Conservation (phyloP, 306 rosid genomes). For the Fragaria vesca region DNA sequence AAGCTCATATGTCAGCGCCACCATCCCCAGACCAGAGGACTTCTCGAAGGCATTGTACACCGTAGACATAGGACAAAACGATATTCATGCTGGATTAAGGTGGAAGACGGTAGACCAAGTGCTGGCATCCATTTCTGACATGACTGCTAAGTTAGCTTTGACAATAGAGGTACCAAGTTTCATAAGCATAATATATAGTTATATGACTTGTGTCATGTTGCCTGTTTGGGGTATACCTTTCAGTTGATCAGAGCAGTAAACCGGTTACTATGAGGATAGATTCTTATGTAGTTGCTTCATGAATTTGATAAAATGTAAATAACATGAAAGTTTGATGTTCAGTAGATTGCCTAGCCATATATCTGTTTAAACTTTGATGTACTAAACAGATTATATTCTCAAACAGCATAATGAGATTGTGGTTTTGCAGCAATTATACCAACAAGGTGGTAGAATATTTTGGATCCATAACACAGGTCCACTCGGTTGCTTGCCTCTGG, state of each 20-base stretch:
- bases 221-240: neutral
- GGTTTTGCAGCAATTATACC: conserved; percentile 25
- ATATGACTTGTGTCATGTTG: neutral
- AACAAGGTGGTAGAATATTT: conserved; percentile 18
- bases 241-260: neutral
- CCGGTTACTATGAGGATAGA: neutral
- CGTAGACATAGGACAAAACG: conserved; percentile 27
- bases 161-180: conserved; percentile 12
- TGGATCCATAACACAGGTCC: conserved; percentile 36
- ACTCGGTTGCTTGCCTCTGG: conserved; percentile 29
- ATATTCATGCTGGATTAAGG: conserved; percentile 11
- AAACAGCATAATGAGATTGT: conserved; percentile 5
- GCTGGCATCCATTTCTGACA: conserved; percentile 14
- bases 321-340: too few species aligned
- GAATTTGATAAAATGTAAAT: neutral
- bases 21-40: conserved; percentile 13
- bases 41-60: conserved; percentile 29
- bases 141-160: conserved; percentile 3
- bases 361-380: neutral
- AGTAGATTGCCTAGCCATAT: neutral
- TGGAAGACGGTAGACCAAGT: conserved; percentile 16
- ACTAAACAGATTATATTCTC: neutral
- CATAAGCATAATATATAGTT: neutral
- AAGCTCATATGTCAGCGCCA: conserved; percentile 1
- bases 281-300: neutral